phyloP scores from a whole-genome alignment of 495 filamentous ascomycete genomes.

The Neurospora tetraspora region DNA sequence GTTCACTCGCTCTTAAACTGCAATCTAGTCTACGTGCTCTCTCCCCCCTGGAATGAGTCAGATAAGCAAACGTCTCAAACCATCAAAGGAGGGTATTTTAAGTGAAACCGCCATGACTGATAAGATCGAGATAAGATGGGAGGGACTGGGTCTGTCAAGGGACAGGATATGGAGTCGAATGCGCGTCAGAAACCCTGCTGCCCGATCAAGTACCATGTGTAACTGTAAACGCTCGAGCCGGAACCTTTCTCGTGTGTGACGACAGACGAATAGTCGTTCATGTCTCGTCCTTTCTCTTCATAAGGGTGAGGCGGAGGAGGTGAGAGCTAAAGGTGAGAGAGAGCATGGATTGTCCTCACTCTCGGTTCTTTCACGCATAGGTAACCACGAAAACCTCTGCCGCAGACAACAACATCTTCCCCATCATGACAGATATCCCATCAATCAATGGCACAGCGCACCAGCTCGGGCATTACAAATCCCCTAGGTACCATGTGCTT shows the following conservation, averaged over 20 bases:
- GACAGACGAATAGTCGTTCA: background rate
- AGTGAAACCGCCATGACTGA: background rate
- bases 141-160: background rate
- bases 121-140: background rate
- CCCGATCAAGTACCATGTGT: background rate
- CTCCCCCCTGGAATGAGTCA: background rate
- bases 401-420: background rate
- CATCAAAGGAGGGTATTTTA: background rate
- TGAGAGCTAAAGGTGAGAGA: background rate
- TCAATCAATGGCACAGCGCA: background rate
- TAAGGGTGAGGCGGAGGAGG: background rate
- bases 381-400: background rate
- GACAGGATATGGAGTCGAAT: background rate
- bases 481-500: background rate
- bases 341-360: background rate
- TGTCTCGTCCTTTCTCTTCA: background rate
- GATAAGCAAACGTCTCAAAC: background rate
- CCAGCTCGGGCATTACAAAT: background rate
- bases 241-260: background rate
- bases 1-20: background rate
- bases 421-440: background rate
- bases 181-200: background rate
- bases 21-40: background rate
- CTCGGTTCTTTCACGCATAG: background rate
- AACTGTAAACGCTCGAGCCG: background rate